Evolutionary conservation across 208 protist genomes (phyloP).

Genomic region (Trypanosoma melophagium): DNA sequence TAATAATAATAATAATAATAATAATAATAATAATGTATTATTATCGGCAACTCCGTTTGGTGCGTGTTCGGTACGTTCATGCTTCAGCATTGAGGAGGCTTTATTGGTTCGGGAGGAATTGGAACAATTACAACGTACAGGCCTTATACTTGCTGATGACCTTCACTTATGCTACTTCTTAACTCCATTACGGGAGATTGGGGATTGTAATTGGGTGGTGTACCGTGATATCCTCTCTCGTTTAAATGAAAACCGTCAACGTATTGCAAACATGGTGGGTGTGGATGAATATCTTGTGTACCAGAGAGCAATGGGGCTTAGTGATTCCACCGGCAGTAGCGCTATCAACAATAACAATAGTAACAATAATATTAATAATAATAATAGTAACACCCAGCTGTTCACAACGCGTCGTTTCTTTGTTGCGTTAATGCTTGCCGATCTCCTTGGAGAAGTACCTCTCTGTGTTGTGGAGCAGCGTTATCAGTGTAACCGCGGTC

Average conservation of each 20-base stretch:
- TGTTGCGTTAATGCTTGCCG: conserved; percentile 85
- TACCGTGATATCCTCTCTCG: conserved; percentile 62
- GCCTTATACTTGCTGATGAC: conserved; percentile 86
- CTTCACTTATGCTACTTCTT: conserved; percentile 90
- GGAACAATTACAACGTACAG: conserved; percentile 57
- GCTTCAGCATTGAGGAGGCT: conserved; percentile 82
- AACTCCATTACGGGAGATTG: conserved; percentile 79
- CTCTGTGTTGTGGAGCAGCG: conserved; percentile 57
- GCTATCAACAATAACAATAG: background rate
- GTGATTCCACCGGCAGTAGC: conserved; percentile 38
- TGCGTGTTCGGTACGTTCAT: conserved; percentile 69
- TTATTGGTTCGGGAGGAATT: conserved; percentile 67
- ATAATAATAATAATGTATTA: conserved; percentile 9
- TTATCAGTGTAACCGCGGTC: conserved; percentile 78
- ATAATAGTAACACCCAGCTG: conserved; percentile 14
- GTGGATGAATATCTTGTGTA: conserved; percentile 79
- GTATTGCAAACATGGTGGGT: conserved; percentile 73
- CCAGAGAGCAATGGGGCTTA: conserved; percentile 67
- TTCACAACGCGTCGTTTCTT: conserved; percentile 88
- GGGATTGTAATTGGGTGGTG: conserved; percentile 69
- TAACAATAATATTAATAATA: too few species aligned
- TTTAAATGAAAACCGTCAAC: conserved; percentile 68
- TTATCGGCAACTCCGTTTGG: conserved; percentile 70
- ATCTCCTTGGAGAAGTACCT: conserved; percentile 82
- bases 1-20: background rate